Evolutionary conservation across 345 rosid genomes (phyloP).

Genomic region (Aurinia saxatilis): DNA sequence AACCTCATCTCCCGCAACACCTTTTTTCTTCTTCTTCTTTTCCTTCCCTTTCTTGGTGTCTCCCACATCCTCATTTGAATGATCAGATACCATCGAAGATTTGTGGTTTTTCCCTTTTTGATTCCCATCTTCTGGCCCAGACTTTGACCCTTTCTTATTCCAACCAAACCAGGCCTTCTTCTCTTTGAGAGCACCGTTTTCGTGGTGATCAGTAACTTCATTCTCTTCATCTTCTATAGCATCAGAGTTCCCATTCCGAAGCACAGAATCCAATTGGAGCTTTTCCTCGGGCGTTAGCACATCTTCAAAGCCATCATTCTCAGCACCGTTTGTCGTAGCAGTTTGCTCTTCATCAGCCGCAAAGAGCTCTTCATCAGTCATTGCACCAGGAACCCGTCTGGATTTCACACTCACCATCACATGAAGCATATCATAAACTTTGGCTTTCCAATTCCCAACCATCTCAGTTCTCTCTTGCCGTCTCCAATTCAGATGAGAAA

Average conservation of each 20-base stretch:
- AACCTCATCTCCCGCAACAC: conserved; percentile 41
- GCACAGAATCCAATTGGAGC: conserved; percentile 73
- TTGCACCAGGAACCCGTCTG: conserved; percentile 95
- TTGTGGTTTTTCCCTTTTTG: conserved; percentile 55
- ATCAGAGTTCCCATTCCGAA: conserved; percentile 59
- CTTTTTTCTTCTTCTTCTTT: conserved; percentile 80
- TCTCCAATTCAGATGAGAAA: conserved; percentile 93
- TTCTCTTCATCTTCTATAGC: conserved; percentile 63
- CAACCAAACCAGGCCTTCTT: conserved; percentile 97
- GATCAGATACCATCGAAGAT: conserved; percentile 42
- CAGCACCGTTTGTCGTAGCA: conserved; percentile 41
- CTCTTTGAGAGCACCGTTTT: conserved; percentile 60
- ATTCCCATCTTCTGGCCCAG: conserved; percentile 58
- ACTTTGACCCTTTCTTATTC: conserved; percentile 79
- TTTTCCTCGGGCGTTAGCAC: conserved; percentile 90
- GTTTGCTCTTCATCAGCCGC: conserved; percentile 70
- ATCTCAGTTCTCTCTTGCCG: conserved; percentile 91
- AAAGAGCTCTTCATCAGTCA: conserved; percentile 97
- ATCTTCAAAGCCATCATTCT: conserved; percentile 63
- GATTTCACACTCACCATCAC: conserved; percentile 98
- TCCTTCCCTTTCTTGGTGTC: conserved; percentile 74
- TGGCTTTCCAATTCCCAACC: conserved; percentile 97
- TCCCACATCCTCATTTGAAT: conserved; percentile 44
- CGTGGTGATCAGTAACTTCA: conserved; percentile 43
- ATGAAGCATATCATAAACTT: conserved; percentile 92